Evolutionary conservation across 2,329 filamentous ascomycete species (phyloP).

Genomic region (Pestalotiopsis sp.): DNA sequence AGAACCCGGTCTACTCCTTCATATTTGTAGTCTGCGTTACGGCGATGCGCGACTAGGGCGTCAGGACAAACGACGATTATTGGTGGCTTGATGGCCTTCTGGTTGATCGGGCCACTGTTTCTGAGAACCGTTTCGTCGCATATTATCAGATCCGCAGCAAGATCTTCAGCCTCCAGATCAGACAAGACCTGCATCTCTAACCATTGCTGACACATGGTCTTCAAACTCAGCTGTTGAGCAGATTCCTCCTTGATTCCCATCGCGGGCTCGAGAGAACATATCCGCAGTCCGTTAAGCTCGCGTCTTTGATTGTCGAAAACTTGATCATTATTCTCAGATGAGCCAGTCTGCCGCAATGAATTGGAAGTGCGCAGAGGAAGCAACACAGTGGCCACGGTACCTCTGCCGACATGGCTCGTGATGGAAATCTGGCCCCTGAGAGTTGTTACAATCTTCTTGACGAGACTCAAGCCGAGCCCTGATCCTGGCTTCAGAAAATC

Average conservation of each 20-base stretch:
- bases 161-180: too few relatives aligned
- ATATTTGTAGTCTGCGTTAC: too few relatives aligned
- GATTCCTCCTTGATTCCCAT: too few relatives aligned
- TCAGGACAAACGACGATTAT: too few relatives aligned
- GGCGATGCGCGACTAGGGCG: too few relatives aligned
- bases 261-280: constrained; percentile 17
- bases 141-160: too few relatives aligned
- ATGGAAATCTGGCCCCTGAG: constrained; percentile 20
- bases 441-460: constrained; percentile 51
- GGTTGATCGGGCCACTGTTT: too few relatives aligned
- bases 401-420: constrained; percentile 17
- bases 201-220: too few relatives aligned
- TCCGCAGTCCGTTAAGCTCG: constrained; percentile 25
- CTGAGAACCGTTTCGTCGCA: too few relatives aligned
- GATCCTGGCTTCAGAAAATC: constrained; percentile 61
- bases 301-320: not conserved
- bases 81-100: too few relatives aligned
- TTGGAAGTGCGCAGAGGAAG: not conserved
- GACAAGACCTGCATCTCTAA: too few relatives aligned
- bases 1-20: constrained; percentile 20
- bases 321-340: not conserved
- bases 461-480: constrained; percentile 67
- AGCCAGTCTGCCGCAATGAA: not conserved
- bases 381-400: not conserved
- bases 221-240: too few relatives aligned